Conservation (phyloP, 257 asterid genomes). For the Orobanche coerulescens region DNA sequence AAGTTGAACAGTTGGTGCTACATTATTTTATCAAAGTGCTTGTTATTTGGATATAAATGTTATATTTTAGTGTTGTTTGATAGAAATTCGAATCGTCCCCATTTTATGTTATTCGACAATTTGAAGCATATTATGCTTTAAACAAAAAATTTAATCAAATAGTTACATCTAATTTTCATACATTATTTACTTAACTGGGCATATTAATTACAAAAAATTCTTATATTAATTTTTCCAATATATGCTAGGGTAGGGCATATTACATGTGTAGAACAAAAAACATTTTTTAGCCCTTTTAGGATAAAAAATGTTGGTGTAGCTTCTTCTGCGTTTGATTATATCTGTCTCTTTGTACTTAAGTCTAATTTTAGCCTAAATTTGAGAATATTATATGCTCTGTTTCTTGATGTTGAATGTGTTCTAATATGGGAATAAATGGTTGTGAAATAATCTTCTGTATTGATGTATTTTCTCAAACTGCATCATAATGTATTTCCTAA, state of each 20-base stretch:
- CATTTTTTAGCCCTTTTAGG: background rate
- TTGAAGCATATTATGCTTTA: background rate
- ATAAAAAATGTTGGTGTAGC: background rate
- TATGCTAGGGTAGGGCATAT: too few species aligned
- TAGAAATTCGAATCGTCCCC: background rate
- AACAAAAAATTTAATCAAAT: background rate
- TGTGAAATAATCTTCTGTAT: background rate
- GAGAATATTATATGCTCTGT: background rate
- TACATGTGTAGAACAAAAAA: too few species aligned
- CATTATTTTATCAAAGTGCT: background rate
- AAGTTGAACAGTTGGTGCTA: background rate
- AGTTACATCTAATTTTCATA: background rate
- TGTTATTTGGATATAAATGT: background rate
- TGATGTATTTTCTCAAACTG: background rate
- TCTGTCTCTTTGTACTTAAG: background rate
- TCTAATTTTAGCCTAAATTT: background rate
- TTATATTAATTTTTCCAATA: too few species aligned
- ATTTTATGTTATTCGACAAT: background rate
- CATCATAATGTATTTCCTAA: too few species aligned
- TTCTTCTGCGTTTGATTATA: background rate
- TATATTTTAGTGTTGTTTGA: background rate
- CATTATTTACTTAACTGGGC: too few species aligned
- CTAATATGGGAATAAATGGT: background rate
- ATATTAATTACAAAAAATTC: too few species aligned
- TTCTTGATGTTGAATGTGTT: background rate